Percentiles rank a stretch among this genome's conserved stretches.
Conservation (phyloP, 345 rosid genomes). For the Eucalyptus lansdowneana region DNA sequence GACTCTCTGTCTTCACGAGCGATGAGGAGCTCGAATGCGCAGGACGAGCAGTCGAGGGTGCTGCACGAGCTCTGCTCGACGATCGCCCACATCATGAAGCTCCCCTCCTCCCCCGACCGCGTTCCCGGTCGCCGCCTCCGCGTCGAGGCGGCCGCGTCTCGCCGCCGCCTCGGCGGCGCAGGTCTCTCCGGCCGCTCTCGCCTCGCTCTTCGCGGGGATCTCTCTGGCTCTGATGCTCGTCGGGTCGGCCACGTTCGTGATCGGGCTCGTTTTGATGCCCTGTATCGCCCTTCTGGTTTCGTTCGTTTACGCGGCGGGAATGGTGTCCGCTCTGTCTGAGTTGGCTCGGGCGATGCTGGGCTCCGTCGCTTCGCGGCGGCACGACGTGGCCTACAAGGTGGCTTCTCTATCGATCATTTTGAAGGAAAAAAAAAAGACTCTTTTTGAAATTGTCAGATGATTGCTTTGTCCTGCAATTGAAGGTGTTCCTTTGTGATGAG, state of each 20-base stretch:
- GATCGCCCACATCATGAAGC: neutral
- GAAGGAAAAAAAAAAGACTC: neutral
- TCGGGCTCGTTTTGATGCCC: constrained; percentile 8
- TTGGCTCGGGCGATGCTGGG: neutral
- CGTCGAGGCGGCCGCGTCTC: neutral
- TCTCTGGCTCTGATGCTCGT: constrained; percentile 2
- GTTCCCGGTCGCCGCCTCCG: neutral
- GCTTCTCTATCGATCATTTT: neutral
- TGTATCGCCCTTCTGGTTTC: neutral
- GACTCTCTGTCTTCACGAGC: neutral
- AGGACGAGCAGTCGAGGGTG: neutral
- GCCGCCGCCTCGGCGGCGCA: neutral
- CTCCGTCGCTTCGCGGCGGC: neutral
- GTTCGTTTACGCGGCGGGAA: neutral
- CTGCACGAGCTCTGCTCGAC: neutral
- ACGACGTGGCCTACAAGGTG: neutral
- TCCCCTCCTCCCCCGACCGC: neutral
- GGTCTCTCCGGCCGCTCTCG: neutral
- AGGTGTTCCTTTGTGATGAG: neutral
- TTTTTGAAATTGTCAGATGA: neutral
- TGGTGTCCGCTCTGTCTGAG: neutral
- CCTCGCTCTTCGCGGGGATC: neutral
- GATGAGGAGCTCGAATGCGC: neutral
- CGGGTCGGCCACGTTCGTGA: constrained; percentile 1
- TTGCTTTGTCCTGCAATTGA: neutral